These are phyloP conservation scores for Cryphonectria japonica DNA, from an alignment of 2,329 filamentous ascomycete species.

Conservation along the genomic window DNA sequence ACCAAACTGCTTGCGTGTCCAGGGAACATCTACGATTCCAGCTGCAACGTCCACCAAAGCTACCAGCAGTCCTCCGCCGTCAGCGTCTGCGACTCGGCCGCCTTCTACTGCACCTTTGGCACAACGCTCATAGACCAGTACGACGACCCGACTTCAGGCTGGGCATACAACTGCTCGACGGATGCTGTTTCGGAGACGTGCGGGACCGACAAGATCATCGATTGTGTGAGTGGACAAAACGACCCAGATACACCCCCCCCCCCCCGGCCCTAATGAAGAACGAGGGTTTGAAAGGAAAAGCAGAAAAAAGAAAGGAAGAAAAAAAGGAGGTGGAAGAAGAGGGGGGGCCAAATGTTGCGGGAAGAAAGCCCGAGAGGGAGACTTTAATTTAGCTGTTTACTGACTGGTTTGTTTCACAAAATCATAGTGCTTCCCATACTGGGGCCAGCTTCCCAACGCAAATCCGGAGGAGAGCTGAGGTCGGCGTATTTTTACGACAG, in stretches of 20 bases:
- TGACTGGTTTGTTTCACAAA: background rate
- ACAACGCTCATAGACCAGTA: constrained; percentile 13
- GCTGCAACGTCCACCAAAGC: constrained; percentile 3
- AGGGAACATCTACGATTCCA: constrained; percentile 14
- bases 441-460: background rate
- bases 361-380: background rate
- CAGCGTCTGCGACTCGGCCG: constrained; percentile 11
- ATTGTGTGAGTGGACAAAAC: constrained; percentile 9
- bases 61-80: constrained; percentile 12
- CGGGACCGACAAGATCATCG: constrained; percentile 6
- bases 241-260: background rate
- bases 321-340: no score
- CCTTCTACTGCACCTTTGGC: constrained; percentile 16
- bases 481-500: background rate
- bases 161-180: constrained; percentile 13
- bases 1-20: background rate
- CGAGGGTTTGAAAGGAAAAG: background rate
- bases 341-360: background rate
- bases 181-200: constrained; percentile 4
- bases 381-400: no score
- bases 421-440: constrained; percentile 5
- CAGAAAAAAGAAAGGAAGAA: background rate
- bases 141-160: constrained; percentile 12
- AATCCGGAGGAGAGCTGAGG: background rate
- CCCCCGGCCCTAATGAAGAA: no score